Percentiles rank a stretch among this genome's conserved stretches.
Conservation (phyloP, 805 yeast genomes). For the Clavispora santaluciae region DNA sequence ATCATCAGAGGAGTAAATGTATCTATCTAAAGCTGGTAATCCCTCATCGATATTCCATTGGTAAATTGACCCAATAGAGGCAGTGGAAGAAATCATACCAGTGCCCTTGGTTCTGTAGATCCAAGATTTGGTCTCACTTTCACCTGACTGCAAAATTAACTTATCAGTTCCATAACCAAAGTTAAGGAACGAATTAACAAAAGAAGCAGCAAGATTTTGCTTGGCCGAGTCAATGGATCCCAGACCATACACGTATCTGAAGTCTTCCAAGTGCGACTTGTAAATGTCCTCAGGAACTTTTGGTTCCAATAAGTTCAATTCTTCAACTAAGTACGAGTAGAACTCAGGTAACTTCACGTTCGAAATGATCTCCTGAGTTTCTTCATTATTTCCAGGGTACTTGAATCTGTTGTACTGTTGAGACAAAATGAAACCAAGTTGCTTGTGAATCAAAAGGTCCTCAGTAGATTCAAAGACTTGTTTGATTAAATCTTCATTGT, state of each 20-base stretch:
- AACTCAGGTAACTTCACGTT: conserved; percentile 76
- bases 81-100: conserved; percentile 90
- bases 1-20: conserved; percentile 76
- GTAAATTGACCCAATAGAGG: conserved; percentile 82
- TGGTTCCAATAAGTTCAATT: conserved; percentile 82
- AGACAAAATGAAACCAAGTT: conserved; percentile 83
- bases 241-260: conserved; percentile 53
- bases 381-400: conserved; percentile 53
- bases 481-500: conserved; percentile 69
- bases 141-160: conserved; percentile 54
- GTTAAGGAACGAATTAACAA: conserved; percentile 87
- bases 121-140: conserved; percentile 72
- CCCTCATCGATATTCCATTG: conserved; percentile 93
- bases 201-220: conserved; percentile 91
- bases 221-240: conserved; percentile 76
- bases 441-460: conserved; percentile 75
- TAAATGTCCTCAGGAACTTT: conserved; percentile 93
- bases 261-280: conserved; percentile 80
- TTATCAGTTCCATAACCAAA: conserved; percentile 89
- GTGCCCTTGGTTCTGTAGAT: conserved; percentile 86
- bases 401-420: conserved; percentile 80
- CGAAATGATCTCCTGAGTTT: conserved; percentile 79
- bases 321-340: conserved; percentile 75
- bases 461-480: conserved; percentile 78
- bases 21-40: conserved; percentile 83